Percentiles rank a stretch among this genome's conserved stretches.
These are phyloP conservation scores for Erythrophleum ivorense DNA, from an alignment of 331 rosid genomes.

Conservation along the genomic window DNA sequence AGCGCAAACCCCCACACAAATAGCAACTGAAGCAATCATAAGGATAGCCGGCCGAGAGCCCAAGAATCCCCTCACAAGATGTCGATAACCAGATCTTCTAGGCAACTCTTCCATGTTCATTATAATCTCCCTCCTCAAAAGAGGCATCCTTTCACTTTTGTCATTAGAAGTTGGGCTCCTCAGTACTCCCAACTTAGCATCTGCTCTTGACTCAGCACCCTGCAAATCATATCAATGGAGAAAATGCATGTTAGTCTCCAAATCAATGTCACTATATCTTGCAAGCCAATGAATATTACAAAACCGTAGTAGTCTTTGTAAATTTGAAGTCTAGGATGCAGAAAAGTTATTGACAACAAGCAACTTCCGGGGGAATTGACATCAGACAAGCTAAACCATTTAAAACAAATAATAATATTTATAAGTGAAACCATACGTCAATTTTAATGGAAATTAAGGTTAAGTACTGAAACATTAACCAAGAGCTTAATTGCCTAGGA, in stretches of 20 bases:
- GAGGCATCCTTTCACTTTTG: conserved; percentile 59
- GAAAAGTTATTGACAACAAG: not conserved
- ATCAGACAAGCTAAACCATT: conserved; percentile 11
- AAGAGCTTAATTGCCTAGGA: not conserved
- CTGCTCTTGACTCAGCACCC: conserved; percentile 54
- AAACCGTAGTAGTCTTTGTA: not conserved
- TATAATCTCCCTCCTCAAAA: conserved; percentile 53
- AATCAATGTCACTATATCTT: conserved; percentile 22
- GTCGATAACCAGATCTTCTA: conserved; percentile 33
- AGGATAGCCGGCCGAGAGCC: conserved; percentile 55
- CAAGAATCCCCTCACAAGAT: conserved; percentile 43
- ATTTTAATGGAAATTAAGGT: not conserved
- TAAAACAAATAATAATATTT: not conserved
- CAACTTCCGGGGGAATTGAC: conserved; percentile 11
- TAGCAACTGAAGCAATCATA: conserved; percentile 58
- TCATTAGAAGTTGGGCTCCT: conserved; percentile 42
- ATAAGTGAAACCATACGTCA: not conserved
- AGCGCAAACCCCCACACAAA: conserved; percentile 82
- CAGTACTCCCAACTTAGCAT: conserved; percentile 43
- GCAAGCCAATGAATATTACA: not conserved
- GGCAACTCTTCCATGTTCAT: conserved; percentile 58
- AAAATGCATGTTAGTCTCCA: conserved; percentile 31
- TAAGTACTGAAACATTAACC: not conserved
- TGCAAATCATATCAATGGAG: conserved; percentile 44
- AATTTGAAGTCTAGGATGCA: not conserved